phyloP scores from a whole-genome alignment of 2,329 filamentous ascomycete species.

The Exophiala dermatitidis region DNA sequence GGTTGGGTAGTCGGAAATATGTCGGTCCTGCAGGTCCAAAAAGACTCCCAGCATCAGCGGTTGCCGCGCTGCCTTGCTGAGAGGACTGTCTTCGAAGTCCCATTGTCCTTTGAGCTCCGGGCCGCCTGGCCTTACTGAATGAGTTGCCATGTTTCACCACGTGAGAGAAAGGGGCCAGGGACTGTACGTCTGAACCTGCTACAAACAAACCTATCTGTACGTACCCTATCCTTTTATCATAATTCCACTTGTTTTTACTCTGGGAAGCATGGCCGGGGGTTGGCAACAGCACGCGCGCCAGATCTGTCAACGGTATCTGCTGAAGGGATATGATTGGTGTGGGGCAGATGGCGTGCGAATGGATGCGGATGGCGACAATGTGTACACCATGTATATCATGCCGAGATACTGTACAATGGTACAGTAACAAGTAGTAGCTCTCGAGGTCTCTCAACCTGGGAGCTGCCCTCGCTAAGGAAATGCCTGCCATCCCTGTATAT shows the following conservation, averaged over 20 bases:
- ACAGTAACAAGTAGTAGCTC: too few relatives aligned
- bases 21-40: conserved; percentile 15
- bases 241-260: too few relatives aligned
- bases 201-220: too few relatives aligned
- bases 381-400: not conserved
- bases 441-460: too few relatives aligned
- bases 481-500: too few relatives aligned
- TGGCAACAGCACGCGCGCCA: not conserved
- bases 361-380: not conserved
- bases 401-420: not conserved
- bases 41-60: conserved; percentile 24
- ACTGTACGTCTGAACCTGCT: too few relatives aligned
- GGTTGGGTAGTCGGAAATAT: conserved; percentile 17
- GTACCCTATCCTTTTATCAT: too few relatives aligned
- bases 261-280: too few relatives aligned
- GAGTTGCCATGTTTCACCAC: not conserved
- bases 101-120: conserved; percentile 16
- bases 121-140: conserved; percentile 18
- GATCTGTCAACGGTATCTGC: not conserved
- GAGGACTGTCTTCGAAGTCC: conserved; percentile 19
- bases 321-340: not conserved
- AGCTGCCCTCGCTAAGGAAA: too few relatives aligned
- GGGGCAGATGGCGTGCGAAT: not conserved
- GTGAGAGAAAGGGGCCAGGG: not conserved
- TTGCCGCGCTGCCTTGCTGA: conserved; percentile 15